phyloP scores from a whole-genome alignment of 306 rosid genomes.

The Cicer arietinum region DNA sequence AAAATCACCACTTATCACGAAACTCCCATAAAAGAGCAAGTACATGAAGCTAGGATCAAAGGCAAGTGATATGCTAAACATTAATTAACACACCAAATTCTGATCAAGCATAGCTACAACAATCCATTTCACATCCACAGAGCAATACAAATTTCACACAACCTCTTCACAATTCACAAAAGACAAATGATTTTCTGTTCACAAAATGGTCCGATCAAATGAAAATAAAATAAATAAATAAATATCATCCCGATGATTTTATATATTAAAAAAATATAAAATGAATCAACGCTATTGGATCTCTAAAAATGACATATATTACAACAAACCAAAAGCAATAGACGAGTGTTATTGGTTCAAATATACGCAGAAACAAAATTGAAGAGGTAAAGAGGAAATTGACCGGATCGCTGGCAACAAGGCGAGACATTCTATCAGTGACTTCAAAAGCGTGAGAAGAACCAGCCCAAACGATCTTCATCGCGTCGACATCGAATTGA shows the following conservation, averaged over 20 bases:
- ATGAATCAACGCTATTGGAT: constrained; percentile 6
- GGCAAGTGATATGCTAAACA: not conserved
- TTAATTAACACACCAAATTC: constrained; percentile 3
- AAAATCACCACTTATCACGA: constrained; percentile 23
- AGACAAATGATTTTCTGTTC: not conserved
- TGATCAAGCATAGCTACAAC: constrained; percentile 5
- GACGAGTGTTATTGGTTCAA: not conserved
- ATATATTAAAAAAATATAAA: not conserved
- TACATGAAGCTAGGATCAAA: not conserved
- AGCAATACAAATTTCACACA: constrained; percentile 14
- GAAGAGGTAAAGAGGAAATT: not conserved
- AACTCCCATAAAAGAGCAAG: not conserved
- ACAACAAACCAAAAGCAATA: not conserved
- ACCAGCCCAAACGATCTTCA: constrained; percentile 95
- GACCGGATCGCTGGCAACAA: constrained; percentile 94
- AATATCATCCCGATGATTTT: not conserved
- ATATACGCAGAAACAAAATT: no score
- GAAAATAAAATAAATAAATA: not conserved
- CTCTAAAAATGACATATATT: not conserved
- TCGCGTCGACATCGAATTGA: constrained; percentile 79
- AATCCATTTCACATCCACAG: constrained; percentile 24
- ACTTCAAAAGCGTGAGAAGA: constrained; percentile 68
- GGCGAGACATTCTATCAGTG: constrained; percentile 82
- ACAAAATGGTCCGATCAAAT: no score
- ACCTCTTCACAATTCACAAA: not conserved